Conservation (phyloP, 2,329 filamentous ascomycete genomes). For the Aureobasidium sp. region DNA sequence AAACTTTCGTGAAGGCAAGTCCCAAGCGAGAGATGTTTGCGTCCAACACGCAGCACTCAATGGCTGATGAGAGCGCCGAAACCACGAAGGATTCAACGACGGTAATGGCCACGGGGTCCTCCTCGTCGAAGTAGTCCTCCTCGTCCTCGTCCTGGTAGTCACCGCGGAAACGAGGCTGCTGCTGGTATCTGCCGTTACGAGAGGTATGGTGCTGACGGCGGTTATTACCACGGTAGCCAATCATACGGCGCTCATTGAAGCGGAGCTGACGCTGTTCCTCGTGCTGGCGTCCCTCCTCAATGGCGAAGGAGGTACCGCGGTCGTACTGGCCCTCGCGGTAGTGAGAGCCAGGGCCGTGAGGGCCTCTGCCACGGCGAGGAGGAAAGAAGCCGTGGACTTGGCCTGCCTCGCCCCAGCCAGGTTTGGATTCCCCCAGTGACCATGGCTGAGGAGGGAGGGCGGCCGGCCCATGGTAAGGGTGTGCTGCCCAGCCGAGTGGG, state of each 20-base stretch:
- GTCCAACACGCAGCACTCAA: neutral
- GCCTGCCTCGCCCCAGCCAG: neutral
- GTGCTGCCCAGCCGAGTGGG: no score
- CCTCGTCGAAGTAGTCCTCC: slow-evolving; percentile 4
- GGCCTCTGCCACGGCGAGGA: slow-evolving; percentile 55
- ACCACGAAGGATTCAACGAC: neutral
- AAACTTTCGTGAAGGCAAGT: neutral
- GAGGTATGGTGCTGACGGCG: neutral
- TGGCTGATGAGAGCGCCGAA: neutral
- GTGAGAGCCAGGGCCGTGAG: slow-evolving; percentile 64
- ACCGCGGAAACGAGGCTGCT: neutral
- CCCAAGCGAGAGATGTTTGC: neutral
- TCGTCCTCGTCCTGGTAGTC: neutral
- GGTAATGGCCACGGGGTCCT: neutral
- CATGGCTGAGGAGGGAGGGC: neutral
- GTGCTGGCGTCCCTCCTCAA: slow-evolving; percentile 21
- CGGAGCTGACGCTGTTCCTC: neutral
- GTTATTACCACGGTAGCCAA: neutral
- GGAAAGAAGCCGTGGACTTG: slow-evolving; percentile 74
- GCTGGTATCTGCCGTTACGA: neutral
- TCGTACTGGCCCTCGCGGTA: slow-evolving; percentile 69
- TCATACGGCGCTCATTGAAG: neutral
- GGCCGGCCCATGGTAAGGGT: no score
- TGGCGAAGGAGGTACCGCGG: slow-evolving; percentile 55
- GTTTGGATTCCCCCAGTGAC: neutral